Percentiles rank a stretch among this genome's conserved stretches.
phyloP scores from a whole-genome alignment of 2,329 filamentous ascomycete genomes.

The Lachnellula subtilissima region DNA sequence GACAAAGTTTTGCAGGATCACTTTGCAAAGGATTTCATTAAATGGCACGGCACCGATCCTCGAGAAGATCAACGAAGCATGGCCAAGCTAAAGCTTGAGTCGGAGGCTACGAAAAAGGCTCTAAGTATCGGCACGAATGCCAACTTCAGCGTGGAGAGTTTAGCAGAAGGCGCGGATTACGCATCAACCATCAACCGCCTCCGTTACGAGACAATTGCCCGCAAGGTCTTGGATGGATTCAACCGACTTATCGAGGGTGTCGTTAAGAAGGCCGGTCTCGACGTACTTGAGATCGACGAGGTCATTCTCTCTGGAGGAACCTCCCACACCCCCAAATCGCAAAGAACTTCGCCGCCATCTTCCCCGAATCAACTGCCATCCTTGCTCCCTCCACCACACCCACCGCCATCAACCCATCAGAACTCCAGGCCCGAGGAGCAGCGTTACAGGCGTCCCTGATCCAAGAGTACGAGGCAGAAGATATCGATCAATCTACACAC shows the following conservation, averaged over 20 bases:
- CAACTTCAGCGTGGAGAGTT: constrained; percentile 86
- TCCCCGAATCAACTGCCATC: constrained; percentile 73
- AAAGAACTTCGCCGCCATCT: constrained; percentile 70
- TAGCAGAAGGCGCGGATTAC: constrained; percentile 87
- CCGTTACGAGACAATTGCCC: constrained; percentile 83
- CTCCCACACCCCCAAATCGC: constrained; percentile 90
- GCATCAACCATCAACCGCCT: constrained; percentile 87
- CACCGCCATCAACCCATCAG: constrained; percentile 85
- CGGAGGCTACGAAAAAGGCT: constrained; percentile 87
- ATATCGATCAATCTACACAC: constrained; percentile 95
- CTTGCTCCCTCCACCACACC: constrained; percentile 76
- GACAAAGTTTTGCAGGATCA: constrained; percentile 92
- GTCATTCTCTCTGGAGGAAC: constrained; percentile 90
- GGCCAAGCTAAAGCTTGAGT: constrained; percentile 88
- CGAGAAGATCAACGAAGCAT: constrained; percentile 74
- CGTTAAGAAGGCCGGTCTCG: constrained; percentile 86
- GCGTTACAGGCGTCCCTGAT: constrained; percentile 94
- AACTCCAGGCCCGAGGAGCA: constrained; percentile 82
- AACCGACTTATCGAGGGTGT: constrained; percentile 77
- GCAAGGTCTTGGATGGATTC: constrained; percentile 85
- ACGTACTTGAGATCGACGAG: constrained; percentile 89
- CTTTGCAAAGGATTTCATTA: constrained; percentile 98
- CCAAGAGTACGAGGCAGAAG: constrained; percentile 86
- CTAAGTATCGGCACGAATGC: constrained; percentile 84
- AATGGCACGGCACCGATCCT: constrained; percentile 85